phyloP scores from a whole-genome alignment of 2,329 filamentous ascomycete species.

The Talaromyces rugulosus region DNA sequence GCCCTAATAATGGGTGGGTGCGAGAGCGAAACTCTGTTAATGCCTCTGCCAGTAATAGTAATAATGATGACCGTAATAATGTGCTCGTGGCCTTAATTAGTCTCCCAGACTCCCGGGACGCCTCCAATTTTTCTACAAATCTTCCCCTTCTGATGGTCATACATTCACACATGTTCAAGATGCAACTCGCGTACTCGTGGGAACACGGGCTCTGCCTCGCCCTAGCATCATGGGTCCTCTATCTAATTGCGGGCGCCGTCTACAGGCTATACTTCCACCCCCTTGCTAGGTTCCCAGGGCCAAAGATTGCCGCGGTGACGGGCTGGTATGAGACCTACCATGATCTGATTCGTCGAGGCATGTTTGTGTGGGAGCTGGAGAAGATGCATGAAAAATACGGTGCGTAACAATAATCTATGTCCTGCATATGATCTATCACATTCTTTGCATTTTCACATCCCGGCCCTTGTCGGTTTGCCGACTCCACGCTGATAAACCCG shows the following conservation, averaged over 20 bases:
- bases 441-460: not conserved
- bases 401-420: constrained; percentile 7
- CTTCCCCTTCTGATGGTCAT: not conserved
- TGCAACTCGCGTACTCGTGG: not conserved
- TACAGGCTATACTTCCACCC: constrained; percentile 33
- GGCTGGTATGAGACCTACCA: constrained; percentile 33
- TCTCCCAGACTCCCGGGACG: not conserved
- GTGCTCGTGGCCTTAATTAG: not conserved
- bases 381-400: constrained; percentile 33
- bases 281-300: constrained; percentile 27
- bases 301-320: constrained; percentile 29
- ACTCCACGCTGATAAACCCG: not conserved
- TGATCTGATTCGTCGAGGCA: constrained; percentile 28
- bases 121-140: not conserved
- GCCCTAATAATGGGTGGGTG: too few species aligned
- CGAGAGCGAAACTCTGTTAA: too few species aligned
- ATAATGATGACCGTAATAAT: not conserved
- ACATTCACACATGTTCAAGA: not conserved
- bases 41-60: not conserved
- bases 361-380: constrained; percentile 30
- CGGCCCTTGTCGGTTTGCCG: not conserved
- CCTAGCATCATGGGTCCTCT: constrained; percentile 1
- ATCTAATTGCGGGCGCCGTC: constrained; percentile 14
- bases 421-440: not conserved
- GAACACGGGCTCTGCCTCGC: not conserved